Percentiles rank a stretch among this genome's conserved stretches.
phyloP scores from a whole-genome alignment of 805 yeast species.

The Wickerhamiella sergipiensis region DNA sequence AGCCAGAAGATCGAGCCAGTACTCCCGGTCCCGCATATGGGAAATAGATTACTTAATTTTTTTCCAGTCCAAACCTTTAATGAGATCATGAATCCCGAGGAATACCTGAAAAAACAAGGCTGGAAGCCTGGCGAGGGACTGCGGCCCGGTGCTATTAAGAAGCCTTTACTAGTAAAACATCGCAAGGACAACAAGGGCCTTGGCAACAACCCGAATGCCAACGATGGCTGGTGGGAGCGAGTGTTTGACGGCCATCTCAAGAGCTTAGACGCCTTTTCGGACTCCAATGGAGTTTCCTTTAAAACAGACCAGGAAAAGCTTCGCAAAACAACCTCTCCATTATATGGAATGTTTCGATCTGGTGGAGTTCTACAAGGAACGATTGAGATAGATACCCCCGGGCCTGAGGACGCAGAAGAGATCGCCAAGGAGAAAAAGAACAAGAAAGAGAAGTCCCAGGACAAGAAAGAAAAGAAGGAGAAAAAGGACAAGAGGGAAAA shows the following conservation, averaged over 20 bases:
- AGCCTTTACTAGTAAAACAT: constrained; percentile 80
- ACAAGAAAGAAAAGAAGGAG: constrained; percentile 1
- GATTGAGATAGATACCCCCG: constrained; percentile 7
- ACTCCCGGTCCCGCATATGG: neutral
- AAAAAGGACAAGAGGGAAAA: neutral
- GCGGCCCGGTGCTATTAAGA: constrained; percentile 61
- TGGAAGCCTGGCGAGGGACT: constrained; percentile 90
- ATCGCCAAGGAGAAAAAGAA: too few species aligned
- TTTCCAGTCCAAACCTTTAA: neutral
- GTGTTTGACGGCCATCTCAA: constrained; percentile 88
- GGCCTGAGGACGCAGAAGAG: neutral
- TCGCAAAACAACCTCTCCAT: constrained; percentile 38
- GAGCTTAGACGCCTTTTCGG: constrained; percentile 42
- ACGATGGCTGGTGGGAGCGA: constrained; percentile 95
- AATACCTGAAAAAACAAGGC: constrained; percentile 64
- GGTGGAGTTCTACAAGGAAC: constrained; percentile 83
- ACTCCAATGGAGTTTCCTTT: constrained; percentile 32
- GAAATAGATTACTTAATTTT: neutral
- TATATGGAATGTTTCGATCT: constrained; percentile 73
- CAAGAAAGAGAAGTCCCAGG: neutral
- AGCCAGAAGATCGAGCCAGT: neutral
- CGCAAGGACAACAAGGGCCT: constrained; percentile 84
- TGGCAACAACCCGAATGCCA: constrained; percentile 61
- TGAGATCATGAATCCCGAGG: constrained; percentile 54
- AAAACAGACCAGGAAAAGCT: constrained; percentile 34